These are phyloP conservation scores for Pyronema domesticum DNA, from an alignment of 495 filamentous ascomycete genomes.

Conservation along the genomic window DNA sequence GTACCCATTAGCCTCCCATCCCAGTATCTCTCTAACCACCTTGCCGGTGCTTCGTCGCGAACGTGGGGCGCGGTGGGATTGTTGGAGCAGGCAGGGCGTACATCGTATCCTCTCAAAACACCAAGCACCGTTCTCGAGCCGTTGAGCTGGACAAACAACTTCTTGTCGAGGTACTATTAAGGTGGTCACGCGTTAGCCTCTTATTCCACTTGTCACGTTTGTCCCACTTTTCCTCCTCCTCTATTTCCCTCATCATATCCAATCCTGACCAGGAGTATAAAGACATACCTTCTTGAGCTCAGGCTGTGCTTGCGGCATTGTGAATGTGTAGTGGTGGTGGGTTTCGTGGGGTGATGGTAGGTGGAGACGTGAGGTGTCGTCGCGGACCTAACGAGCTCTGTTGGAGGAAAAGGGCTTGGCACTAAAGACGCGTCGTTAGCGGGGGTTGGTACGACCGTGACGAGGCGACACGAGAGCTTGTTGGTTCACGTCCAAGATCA, in stretches of 20 bases:
- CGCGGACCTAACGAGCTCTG: conserved; percentile 1
- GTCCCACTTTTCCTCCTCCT: neutral
- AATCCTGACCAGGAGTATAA: neutral
- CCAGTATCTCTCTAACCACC: neutral
- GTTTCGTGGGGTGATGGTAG: conserved; percentile 7
- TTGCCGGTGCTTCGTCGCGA: neutral
- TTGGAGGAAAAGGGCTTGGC: conserved; percentile 7
- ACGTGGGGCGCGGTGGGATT: neutral
- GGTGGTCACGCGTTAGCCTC: conserved; percentile 7
- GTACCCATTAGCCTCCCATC: conserved; percentile 1
- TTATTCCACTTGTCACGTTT: neutral
- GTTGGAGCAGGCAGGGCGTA: conserved; percentile 30
- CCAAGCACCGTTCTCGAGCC: conserved; percentile 95
- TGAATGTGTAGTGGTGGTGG: conserved; percentile 2
- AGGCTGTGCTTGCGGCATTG: conserved; percentile 95
- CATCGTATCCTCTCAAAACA: conserved; percentile 87
- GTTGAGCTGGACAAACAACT: conserved; percentile 93
- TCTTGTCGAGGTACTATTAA: conserved; percentile 90
- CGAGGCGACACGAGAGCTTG: no score
- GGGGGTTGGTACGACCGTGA: neutral
- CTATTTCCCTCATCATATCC: no score
- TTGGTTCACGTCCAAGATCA: no score
- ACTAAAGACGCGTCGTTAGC: neutral
- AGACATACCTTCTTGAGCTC: conserved; percentile 83
- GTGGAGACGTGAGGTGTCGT: neutral